Conservation (phyloP, 345 rosid species). For the Heritiera littoralis region DNA sequence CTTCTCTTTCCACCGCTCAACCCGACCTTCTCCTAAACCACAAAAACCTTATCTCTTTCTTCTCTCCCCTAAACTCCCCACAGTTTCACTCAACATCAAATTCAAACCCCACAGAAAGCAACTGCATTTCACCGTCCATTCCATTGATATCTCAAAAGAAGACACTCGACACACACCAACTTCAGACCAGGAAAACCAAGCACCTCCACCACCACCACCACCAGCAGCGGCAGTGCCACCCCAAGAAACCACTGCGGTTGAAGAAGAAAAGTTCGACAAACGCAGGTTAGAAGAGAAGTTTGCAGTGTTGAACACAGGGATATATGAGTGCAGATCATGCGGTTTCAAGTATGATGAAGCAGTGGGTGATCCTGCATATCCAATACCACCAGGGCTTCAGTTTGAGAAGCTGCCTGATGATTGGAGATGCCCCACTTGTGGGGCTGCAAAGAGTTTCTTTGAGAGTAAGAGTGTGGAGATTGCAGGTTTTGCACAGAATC, state of each 20-base stretch:
- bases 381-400: constrained; percentile 85
- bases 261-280: constrained; percentile 32
- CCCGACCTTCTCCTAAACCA: constrained; percentile 30
- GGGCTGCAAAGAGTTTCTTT: constrained; percentile 82
- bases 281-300: constrained; percentile 84
- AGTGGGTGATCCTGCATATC: constrained; percentile 82
- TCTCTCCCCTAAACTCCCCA: constrained; percentile 31
- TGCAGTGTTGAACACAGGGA: constrained; percentile 92
- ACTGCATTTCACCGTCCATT: constrained; percentile 33
- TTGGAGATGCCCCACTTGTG: constrained; percentile 96
- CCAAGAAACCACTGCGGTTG: too few relatives aligned
- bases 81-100: constrained; percentile 15
- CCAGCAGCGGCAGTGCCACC: too few relatives aligned
- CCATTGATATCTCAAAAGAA: constrained; percentile 77
- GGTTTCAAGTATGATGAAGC: constrained; percentile 90
- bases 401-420: constrained; percentile 80
- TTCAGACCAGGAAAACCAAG: constrained; percentile 25
- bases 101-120: constrained; percentile 24
- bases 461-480: constrained; percentile 93
- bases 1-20: constrained; percentile 59
- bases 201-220: too few relatives aligned
- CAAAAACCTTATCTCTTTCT: constrained; percentile 15
- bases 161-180: constrained; percentile 51
- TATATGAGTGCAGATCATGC: constrained; percentile 92
- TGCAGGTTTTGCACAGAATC: constrained; percentile 98